phyloP scores from a whole-genome alignment of 2,329 filamentous ascomycete species.

The Fusarium xyrophilum region DNA sequence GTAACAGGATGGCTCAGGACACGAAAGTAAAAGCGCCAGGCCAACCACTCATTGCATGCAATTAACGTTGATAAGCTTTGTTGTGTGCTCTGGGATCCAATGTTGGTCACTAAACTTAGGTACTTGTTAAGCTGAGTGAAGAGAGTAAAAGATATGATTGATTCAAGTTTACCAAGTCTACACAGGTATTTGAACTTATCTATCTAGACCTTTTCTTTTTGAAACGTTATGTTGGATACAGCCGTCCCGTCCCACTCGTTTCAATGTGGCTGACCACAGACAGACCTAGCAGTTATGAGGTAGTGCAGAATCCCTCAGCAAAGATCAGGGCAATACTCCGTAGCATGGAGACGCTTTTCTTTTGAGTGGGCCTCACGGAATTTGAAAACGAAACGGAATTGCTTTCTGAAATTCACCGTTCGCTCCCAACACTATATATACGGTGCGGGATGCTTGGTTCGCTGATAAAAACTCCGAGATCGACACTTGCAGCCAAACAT shows the following conservation, averaged over 20 bases:
- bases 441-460: neutral
- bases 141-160: too few relatives aligned
- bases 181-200: neutral
- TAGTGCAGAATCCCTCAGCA: neutral
- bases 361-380: neutral
- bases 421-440: neutral
- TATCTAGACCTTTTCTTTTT: neutral
- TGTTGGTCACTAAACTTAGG: neutral
- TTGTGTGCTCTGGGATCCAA: neutral
- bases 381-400: neutral
- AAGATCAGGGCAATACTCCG: neutral
- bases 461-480: neutral
- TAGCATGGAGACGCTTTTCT: neutral
- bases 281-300: neutral
- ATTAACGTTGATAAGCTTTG: neutral
- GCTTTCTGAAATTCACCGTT: neutral
- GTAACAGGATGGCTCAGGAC: neutral
- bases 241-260: neutral
- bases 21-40: neutral
- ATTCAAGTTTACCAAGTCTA: neutral
- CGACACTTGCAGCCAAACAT: neutral
- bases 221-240: neutral
- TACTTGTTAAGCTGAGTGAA: neutral
- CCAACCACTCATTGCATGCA: neutral
- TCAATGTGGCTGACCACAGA: neutral